These are phyloP conservation scores for Vicia sativa DNA, from an alignment of 306 rosid species.

Conservation along the genomic window DNA sequence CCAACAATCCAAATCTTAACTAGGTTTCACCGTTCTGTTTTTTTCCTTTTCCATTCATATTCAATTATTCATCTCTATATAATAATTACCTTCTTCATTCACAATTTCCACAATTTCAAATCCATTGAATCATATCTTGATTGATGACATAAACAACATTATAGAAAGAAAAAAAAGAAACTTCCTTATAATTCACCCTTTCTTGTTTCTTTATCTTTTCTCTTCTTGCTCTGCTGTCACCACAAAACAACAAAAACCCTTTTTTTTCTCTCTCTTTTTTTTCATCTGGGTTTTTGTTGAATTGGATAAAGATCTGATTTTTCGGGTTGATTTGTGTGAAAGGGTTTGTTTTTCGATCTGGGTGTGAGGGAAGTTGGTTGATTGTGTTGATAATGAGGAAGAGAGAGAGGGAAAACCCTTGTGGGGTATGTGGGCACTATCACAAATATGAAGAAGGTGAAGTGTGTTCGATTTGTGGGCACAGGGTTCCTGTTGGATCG, in stretches of 20 bases:
- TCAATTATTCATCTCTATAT: not conserved
- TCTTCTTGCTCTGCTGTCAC: not conserved
- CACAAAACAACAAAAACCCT: not conserved
- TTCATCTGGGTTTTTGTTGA: slow-evolving; percentile 37
- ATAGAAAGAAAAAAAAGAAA: not conserved
- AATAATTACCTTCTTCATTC: too few relatives aligned
- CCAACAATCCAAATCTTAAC: slow-evolving; percentile 20
- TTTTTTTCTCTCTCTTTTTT: slow-evolving; percentile 27
- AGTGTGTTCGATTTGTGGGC: slow-evolving; percentile 96
- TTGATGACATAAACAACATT: slow-evolving; percentile 2
- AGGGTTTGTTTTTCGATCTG: slow-evolving; percentile 43
- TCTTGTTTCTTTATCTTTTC: slow-evolving; percentile 8
- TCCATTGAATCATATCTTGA: not conserved
- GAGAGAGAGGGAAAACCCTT: slow-evolving; percentile 98
- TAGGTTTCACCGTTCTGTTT: slow-evolving; percentile 6
- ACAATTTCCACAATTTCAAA: too few relatives aligned
- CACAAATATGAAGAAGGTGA: slow-evolving; percentile 98
- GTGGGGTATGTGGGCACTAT: slow-evolving; percentile 97
- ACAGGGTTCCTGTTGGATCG: slow-evolving; percentile 72
- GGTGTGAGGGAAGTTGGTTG: slow-evolving; percentile 38
- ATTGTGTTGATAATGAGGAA: slow-evolving; percentile 67
- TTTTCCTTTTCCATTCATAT: not conserved
- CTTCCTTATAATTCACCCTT: slow-evolving; percentile 10
- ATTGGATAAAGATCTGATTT: slow-evolving; percentile 24
- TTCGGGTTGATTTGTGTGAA: not conserved